Evolutionary conservation across 805 yeast species (phyloP), one percentile per base, ranked within the genome.

Genomic region (Torulaspora quercuum): DNA sequence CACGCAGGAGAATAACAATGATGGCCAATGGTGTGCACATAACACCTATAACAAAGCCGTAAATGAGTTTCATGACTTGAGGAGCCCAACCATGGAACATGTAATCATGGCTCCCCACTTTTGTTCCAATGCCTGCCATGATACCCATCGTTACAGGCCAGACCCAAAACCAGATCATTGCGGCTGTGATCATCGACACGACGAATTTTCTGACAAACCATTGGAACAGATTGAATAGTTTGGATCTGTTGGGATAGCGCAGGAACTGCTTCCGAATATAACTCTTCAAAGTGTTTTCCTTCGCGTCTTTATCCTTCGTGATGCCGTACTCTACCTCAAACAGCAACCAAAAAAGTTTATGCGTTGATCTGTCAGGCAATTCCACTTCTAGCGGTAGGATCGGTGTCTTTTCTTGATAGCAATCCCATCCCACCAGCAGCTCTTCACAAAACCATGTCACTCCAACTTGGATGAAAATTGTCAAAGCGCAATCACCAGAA

Each of bases 111-210:
- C 40, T 18, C 14, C 46, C 44, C 10, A 37, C 29, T 11, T 14
- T 32, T 2, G 48, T 42, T 8, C 57, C 55, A 13, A 42, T 43
- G 8, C 53, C 49, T 0, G 52, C 50, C 41, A 52, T 20, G 8
- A 53, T 46, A 12, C 57, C 58, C 54, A 53, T 49, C 6, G 55
- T 48, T 1, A 49, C 40, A 4, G 58, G 58, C 58, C 58, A 53
- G 9, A 50, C 43, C 10, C 45, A 35, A n/a, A 45, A 17, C 36
- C 52, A 53, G 5, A 47, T 24, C 16, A 38, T 26, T 1, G 43
- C 35, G 8, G 48, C 46, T 2, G 42, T 35, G 7, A 47, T 32
- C 30, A 50, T 28, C 11, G 45, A 42, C 17, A 55, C 42, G 6
- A 45, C 25, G 7, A 42, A 29, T 40, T 49, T 52, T 14, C 46